Conservation (phyloP, 2,329 filamentous ascomycete genomes). For the Xylaria sp. region DNA sequence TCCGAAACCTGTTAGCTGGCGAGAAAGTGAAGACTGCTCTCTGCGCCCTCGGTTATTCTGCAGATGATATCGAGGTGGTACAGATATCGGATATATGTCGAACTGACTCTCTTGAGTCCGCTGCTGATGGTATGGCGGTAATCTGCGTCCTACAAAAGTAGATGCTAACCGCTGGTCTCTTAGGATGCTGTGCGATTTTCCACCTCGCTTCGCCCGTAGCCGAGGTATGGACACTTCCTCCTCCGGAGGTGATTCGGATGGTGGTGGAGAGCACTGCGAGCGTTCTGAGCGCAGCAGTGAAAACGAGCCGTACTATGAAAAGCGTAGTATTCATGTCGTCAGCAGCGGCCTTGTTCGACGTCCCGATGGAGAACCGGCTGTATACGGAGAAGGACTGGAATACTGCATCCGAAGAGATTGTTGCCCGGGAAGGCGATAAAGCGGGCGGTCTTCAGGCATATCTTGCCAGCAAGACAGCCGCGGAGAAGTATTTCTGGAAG, state of each 20-base stretch:
- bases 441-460: slow-evolving; percentile 43
- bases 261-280: slow-evolving; percentile 38
- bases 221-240: slow-evolving; percentile 39
- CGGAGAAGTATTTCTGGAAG: slow-evolving; percentile 45
- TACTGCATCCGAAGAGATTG: slow-evolving; percentile 37
- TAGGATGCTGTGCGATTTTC: slow-evolving; percentile 45
- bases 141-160: background rate
- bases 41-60: slow-evolving; percentile 37
- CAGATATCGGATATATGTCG: slow-evolving; percentile 42
- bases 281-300: slow-evolving; percentile 41
- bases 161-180: slow-evolving; percentile 6
- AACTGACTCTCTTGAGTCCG: slow-evolving; percentile 39
- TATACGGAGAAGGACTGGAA: slow-evolving; percentile 47
- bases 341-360: slow-evolving; percentile 41
- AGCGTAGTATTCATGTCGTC: slow-evolving; percentile 46
- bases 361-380: slow-evolving; percentile 35
- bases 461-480: slow-evolving; percentile 44
- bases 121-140: slow-evolving; percentile 39
- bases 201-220: slow-evolving; percentile 44
- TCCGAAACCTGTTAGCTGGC: slow-evolving; percentile 43
- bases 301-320: slow-evolving; percentile 37
- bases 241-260: slow-evolving; percentile 43
- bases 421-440: slow-evolving; percentile 35
- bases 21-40: slow-evolving; percentile 42
- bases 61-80: slow-evolving; percentile 42